Base-by-base conservation (phyloP, 1,139 yeast genomes). In the Yamadazyma dendronema region DNA sequence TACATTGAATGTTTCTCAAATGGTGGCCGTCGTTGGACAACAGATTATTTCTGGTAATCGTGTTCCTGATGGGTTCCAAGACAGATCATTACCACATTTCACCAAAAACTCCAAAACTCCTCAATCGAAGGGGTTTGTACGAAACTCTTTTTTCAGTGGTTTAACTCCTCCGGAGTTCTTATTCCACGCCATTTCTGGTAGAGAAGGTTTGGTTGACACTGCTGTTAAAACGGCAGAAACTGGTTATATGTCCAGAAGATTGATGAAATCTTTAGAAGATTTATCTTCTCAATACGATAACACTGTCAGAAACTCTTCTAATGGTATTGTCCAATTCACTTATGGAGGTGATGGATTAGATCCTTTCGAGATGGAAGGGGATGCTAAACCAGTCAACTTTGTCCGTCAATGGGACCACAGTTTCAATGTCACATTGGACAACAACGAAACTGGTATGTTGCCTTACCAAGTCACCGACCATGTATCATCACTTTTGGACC, bases 1-100 rank as follows among this genome's bases (percentile, higher is more conserved):
- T 29, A 89, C 97, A 0, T 77, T 94, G 48, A 94, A 94, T 62
- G 98, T 94, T 31, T 92, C 98, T 9, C 99, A 94, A 67, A 94
- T 94, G 99, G 98, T 94, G 74, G 98, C 99, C 0, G 97, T 94
- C 59, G 99, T 94, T 34, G 99, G 99, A 41, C 99, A 94, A 66
- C 99, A 94, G 63, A 94, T 94, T 70, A 94, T 94, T 53, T 82
- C 96, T 4, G 99, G 99, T 63, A 86, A 87, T 58, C 96, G 99
- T 77, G 98, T 94, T 49, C 98, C 98, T 15, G 96, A 94, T 74
- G 99, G 99, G 19, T 94, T 94, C 74, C 98, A 94, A 63, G 97
- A 94, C 64, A 81, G 99, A 64, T 88, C 98, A 0, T 70, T 94
- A 47, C 99, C 99, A 9, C 99, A 94, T 68, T 94, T 94, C 70